Conservation (phyloP, 1,284 basidiomycete species). For the Porogramme epimiltina region DNA sequence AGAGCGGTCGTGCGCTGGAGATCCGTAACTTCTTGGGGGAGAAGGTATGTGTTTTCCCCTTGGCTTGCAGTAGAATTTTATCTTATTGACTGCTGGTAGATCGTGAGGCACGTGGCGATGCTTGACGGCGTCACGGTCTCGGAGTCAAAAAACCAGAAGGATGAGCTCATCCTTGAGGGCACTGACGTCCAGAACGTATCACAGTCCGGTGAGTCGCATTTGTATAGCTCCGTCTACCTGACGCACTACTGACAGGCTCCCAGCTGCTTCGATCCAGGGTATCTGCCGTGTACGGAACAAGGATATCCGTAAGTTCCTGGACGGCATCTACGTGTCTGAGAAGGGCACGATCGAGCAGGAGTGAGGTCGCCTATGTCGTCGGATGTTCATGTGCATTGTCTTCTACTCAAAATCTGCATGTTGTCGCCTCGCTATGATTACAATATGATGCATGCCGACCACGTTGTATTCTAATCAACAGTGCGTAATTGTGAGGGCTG, state of each 20-base stretch:
- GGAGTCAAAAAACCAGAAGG: conserved; percentile 96
- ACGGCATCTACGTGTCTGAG: conserved; percentile 92
- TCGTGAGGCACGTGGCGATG: conserved; percentile 93
- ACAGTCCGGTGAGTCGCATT: conserved; percentile 71
- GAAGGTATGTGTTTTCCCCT: conserved; percentile 73
- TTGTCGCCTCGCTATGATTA: conserved; percentile 19
- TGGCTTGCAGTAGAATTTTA: neutral
- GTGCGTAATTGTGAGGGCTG: too few relatives aligned
- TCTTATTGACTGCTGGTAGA: conserved; percentile 44
- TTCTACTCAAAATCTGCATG: conserved; percentile 27
- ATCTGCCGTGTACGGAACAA: conserved; percentile 95
- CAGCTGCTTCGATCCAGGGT: conserved; percentile 94
- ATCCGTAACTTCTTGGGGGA: conserved; percentile 99
- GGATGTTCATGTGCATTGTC: conserved; percentile 22
- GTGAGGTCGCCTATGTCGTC: conserved; percentile 25
- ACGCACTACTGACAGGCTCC: conserved; percentile 2
- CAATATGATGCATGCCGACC: conserved; percentile 23
- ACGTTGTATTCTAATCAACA: conserved; percentile 6
- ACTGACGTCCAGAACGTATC: conserved; percentile 96
- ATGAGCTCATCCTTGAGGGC: conserved; percentile 91
- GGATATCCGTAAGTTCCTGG: conserved; percentile 95
- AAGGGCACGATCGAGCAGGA: conserved; percentile 65
- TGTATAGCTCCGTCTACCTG: neutral
- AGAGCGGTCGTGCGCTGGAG: conserved; percentile 79
- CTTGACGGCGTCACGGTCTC: conserved; percentile 84